phyloP scores from a whole-genome alignment of 805 yeast genomes.

The Lachancea meyersii region DNA sequence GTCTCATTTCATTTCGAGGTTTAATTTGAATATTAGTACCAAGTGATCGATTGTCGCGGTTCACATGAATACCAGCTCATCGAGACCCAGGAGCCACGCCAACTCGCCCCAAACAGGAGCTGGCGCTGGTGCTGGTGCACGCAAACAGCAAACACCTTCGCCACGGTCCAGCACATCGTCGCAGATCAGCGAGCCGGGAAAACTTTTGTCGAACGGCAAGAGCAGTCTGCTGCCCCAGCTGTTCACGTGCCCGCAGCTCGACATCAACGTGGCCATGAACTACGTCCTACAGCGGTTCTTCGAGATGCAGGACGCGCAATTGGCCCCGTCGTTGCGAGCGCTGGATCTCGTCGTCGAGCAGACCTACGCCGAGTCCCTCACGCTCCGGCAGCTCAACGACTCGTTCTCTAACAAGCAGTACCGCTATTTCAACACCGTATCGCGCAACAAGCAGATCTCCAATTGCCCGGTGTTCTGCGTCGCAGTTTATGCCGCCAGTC shows the following conservation, averaged over 20 bases:
- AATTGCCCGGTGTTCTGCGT: constrained; percentile 32
- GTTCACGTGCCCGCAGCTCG: constrained; percentile 6
- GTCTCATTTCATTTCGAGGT: too few relatives aligned
- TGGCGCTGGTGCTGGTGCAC: too few relatives aligned
- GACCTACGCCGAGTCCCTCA: constrained; percentile 31
- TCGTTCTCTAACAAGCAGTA: constrained; percentile 21
- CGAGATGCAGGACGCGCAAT: constrained; percentile 20
- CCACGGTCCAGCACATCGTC: constrained; percentile 10
- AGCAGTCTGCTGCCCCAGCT: constrained; percentile 9
- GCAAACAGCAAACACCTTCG: constrained; percentile 9
- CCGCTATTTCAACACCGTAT: constrained; percentile 30
- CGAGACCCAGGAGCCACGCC: constrained; percentile 7
- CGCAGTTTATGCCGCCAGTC: constrained; percentile 24
- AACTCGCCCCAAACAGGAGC: constrained; percentile 8
- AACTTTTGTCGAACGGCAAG: not conserved
- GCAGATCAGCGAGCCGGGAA: constrained; percentile 1
- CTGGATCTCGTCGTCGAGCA: constrained; percentile 32
- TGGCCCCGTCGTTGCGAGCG: constrained; percentile 18
- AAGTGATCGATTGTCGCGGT: not conserved
- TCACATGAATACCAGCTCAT: constrained; percentile 4
- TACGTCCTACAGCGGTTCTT: constrained; percentile 29
- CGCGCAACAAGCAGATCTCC: constrained; percentile 29
- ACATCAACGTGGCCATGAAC: constrained; percentile 16
- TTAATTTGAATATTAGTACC: too few relatives aligned
- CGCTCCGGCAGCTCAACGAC: constrained; percentile 32